Evolutionary conservation across 2,329 filamentous ascomycete species (phyloP).

Genomic region (Sphaerostilbella broomeana): DNA sequence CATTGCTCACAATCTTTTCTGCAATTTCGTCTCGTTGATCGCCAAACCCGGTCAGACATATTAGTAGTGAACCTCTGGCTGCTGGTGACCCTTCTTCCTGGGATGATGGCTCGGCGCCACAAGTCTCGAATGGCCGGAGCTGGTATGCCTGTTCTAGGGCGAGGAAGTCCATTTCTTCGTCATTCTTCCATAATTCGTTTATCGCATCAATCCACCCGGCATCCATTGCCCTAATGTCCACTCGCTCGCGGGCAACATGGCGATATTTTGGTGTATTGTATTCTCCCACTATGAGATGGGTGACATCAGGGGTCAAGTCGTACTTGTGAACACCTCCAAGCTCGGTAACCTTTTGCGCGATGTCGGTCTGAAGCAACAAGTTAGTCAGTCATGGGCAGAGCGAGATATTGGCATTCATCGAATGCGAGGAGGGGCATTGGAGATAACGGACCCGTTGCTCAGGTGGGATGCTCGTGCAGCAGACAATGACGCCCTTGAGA

Average conservation of each 20-base stretch:
- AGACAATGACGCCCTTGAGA: slow-evolving; percentile 67
- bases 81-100: slow-evolving; percentile 14
- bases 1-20: slow-evolving; percentile 59
- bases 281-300: slow-evolving; percentile 85
- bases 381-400: slow-evolving; percentile 6
- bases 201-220: slow-evolving; percentile 82
- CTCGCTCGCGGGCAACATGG: slow-evolving; percentile 84
- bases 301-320: slow-evolving; percentile 92
- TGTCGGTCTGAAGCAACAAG: slow-evolving; percentile 37
- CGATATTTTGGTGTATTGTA: slow-evolving; percentile 90
- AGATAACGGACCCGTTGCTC: slow-evolving; percentile 62
- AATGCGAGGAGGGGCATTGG: slow-evolving; percentile 3
- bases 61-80: slow-evolving; percentile 37
- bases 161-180: slow-evolving; percentile 67
- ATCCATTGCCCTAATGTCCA: slow-evolving; percentile 76
- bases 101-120: slow-evolving; percentile 35
- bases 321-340: slow-evolving; percentile 85
- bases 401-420: not conserved
- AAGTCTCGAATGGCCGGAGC: slow-evolving; percentile 55
- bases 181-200: slow-evolving; percentile 71
- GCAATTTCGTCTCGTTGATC: slow-evolving; percentile 65
- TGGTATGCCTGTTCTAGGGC: slow-evolving; percentile 61
- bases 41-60: slow-evolving; percentile 53
- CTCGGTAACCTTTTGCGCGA: slow-evolving; percentile 60
- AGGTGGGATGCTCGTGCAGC: slow-evolving; percentile 77